Base-by-base conservation (phyloP, 805 yeast genomes). In the Saccharomyces jurei region DNA sequence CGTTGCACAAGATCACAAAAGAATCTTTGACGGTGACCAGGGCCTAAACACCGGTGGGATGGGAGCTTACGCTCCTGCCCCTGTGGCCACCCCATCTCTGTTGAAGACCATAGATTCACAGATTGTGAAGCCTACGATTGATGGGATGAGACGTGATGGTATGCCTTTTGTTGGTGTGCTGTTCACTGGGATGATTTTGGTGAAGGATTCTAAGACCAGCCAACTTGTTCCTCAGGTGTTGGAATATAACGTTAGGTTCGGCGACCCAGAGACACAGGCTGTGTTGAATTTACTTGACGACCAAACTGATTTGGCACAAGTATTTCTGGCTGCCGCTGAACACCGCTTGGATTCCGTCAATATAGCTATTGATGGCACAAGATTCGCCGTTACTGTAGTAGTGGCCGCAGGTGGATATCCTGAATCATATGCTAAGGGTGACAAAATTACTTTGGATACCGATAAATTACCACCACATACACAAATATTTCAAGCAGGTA, bases 11-110 rank as follows among this genome's bases (percentile, higher is more conserved):
- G 99, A 94, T 70, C 99, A 94, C 75, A 94, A 94, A 76, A 84
- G 99, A 71, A 80, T 87, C 62, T 96, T 96, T 54, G 89, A 95
- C 65, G 91, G 91, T 57, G 99, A 94, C 71, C 76, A 83, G 44
- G 99, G 99, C 27, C 79, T 92, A 58, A 94, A 94, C 75, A 94
- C 99, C 41, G 99, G 99, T 62, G 99, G 99, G 59, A 94, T 94
- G 99, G 99, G 99, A 60, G 96, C 98, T 6, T 94, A 94, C 67
- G 94, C 98, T 6, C 99, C 99, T 31, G 96, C 98, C 10, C 99
- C 99, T 54, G 78, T 89, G 58, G 98, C 95, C 21, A 89, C 97
- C 21, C 83, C 89, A 1, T 77, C 79, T 26, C 69, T 94, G 41
- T 71, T 91, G 64, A 74, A 78, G 57, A 77, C 83, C 71, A 90